Evolutionary conservation across 2,329 filamentous ascomycete species (phyloP).

Genomic region (Epicoccum nigrum): DNA sequence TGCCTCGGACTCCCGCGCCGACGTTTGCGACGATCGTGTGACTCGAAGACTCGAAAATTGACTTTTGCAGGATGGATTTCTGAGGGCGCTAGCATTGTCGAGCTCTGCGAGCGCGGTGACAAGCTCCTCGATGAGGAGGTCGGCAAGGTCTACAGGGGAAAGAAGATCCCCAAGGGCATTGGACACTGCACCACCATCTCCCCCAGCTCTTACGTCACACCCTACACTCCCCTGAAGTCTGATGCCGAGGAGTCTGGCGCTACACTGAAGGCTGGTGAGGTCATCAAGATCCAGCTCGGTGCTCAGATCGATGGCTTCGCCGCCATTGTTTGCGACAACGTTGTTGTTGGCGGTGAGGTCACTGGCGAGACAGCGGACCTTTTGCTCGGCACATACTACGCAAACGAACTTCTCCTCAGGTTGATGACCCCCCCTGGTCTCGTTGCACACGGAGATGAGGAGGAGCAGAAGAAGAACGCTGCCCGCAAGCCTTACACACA

Average conservation of each 20-base stretch:
- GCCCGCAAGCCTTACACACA: constrained; percentile 83
- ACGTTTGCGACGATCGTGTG: constrained; percentile 13
- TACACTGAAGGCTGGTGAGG: constrained; percentile 81
- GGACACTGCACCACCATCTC: constrained; percentile 95
- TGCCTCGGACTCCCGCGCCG: constrained; percentile 11
- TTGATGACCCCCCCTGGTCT: constrained; percentile 91
- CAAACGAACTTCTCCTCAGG: constrained; percentile 91
- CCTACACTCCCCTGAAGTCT: constrained; percentile 89
- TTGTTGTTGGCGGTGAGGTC: constrained; percentile 74
- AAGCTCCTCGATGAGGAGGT: constrained; percentile 93
- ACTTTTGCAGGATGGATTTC: constrained; percentile 66
- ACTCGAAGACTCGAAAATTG: constrained; percentile 28
- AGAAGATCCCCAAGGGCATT: constrained; percentile 95
- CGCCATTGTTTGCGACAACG: constrained; percentile 92
- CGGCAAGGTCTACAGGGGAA: constrained; percentile 95
- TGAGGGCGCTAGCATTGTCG: constrained; percentile 89
- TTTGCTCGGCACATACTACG: constrained; percentile 88
- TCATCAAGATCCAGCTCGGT: constrained; percentile 97
- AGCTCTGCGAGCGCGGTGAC: constrained; percentile 94
- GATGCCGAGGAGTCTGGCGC: constrained; percentile 83
- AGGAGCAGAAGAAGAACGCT: constrained; percentile 90
- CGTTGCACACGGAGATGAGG: constrained; percentile 80
- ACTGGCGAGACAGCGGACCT: constrained; percentile 84
- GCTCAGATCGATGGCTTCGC: constrained; percentile 98
- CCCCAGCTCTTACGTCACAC: constrained; percentile 90